Conservation (phyloP, 1,284 basidiomycete species). For the Leccinum huronense region DNA sequence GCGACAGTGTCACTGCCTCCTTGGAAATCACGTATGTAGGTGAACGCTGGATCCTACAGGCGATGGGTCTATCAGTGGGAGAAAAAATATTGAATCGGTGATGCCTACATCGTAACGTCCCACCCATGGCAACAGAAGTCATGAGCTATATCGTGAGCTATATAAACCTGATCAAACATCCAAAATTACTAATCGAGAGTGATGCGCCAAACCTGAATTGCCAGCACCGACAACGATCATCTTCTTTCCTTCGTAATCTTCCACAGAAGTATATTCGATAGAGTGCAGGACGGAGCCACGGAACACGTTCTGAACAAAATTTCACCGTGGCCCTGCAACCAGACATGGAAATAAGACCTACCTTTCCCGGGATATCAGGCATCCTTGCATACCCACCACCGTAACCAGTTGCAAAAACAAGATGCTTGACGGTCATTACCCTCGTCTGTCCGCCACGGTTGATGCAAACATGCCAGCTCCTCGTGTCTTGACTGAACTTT, state of each 20-base stretch:
- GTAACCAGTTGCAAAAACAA: conserved; percentile 41
- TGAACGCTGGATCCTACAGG: conserved; percentile 24
- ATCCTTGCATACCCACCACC: conserved; percentile 36
- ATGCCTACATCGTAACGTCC: conserved; percentile 29
- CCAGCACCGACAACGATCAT: conserved; percentile 17
- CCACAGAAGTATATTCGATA: conserved; percentile 33
- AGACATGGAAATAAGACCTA: neutral
- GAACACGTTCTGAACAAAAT: conserved; percentile 21
- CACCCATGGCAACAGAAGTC: conserved; percentile 23
- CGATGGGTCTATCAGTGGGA: neutral
- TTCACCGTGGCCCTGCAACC: neutral
- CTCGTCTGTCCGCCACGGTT: conserved; percentile 24
- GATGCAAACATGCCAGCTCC: conserved; percentile 37
- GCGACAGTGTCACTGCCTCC: conserved; percentile 4
- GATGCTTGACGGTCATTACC: conserved; percentile 34
- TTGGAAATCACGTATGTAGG: conserved; percentile 16
- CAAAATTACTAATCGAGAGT: neutral
- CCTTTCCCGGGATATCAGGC: conserved; percentile 7
- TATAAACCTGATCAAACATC: neutral
- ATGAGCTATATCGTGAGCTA: conserved; percentile 33
- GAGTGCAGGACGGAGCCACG: conserved; percentile 38
- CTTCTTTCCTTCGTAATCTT: conserved; percentile 31
- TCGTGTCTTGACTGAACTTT: conserved; percentile 31
- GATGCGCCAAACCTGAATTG: conserved; percentile 25
- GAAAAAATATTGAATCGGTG: neutral